Percentiles rank a stretch among this genome's conserved stretches.
These are phyloP conservation scores for Amanita brunnescens DNA, from an alignment of 768 basidiomycete genomes.

Conservation along the genomic window DNA sequence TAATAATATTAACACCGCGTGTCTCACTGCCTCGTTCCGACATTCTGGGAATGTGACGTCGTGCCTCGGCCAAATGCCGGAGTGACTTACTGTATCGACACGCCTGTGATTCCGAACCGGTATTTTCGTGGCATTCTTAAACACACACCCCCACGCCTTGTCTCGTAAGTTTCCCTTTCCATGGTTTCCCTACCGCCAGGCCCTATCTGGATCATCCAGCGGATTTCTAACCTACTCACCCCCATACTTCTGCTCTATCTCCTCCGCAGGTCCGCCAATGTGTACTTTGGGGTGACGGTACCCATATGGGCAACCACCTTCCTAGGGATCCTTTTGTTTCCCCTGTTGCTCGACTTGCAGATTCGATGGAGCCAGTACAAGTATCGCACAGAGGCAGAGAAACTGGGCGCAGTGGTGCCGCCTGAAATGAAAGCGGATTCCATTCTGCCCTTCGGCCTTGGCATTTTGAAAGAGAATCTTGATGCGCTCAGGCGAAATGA, in stretches of 20 bases:
- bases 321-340: conserved; percentile 9
- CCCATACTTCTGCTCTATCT: conserved; percentile 11
- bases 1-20: no score
- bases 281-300: conserved; percentile 5
- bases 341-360: conserved; percentile 10
- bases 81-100: no score
- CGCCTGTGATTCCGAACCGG: neutral
- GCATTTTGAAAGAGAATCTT: conserved; percentile 12
- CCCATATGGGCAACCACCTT: conserved; percentile 10
- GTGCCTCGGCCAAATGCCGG: no score
- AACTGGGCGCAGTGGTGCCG: conserved; percentile 19
- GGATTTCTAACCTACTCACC: conserved; percentile 10
- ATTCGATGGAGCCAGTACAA: conserved; percentile 11
- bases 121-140: neutral
- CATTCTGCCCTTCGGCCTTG: conserved; percentile 14
- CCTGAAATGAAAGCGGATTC: conserved; percentile 17
- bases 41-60: no score
- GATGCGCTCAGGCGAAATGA: conserved; percentile 16
- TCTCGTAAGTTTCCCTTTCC: neutral
- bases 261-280: conserved; percentile 2
- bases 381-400: conserved; percentile 14
- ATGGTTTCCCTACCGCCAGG: conserved; percentile 13
- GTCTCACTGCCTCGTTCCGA: no score
- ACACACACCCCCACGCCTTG: neutral
- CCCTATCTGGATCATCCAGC: conserved; percentile 9